Conservation (phyloP, 1,139 yeast genomes). For the Wickerhamomyces sp. region DNA sequence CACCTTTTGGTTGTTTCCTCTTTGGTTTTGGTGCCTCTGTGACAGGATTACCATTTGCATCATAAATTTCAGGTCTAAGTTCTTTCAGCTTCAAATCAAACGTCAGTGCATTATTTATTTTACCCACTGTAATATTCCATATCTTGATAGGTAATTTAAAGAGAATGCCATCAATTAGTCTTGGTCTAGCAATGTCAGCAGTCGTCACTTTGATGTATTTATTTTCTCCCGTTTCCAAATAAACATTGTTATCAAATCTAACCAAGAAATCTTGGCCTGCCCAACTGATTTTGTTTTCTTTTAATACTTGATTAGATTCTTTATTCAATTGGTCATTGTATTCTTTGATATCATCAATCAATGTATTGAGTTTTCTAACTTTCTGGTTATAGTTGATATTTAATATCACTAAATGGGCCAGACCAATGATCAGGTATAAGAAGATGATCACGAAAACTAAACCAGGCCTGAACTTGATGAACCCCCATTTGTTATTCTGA, state of each 20-base stretch:
- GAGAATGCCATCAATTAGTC: slow-evolving; percentile 53
- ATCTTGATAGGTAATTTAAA: slow-evolving; percentile 40
- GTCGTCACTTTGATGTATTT: slow-evolving; percentile 22
- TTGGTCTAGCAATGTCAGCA: slow-evolving; percentile 33
- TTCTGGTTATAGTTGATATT: slow-evolving; percentile 55
- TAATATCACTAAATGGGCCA: slow-evolving; percentile 57
- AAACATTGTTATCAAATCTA: slow-evolving; percentile 56
- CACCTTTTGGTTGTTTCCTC: slow-evolving; percentile 38
- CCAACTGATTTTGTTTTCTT: slow-evolving; percentile 37
- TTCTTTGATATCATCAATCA: slow-evolving; percentile 47
- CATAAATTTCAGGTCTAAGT: slow-evolving; percentile 1
- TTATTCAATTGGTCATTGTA: slow-evolving; percentile 23
- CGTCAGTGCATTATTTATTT: slow-evolving; percentile 12
- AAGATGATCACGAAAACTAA: slow-evolving; percentile 47
- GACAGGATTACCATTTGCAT: slow-evolving; percentile 3
- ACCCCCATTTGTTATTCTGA: slow-evolving; percentile 44
- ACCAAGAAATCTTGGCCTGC: slow-evolving; percentile 54
- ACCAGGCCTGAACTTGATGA: slow-evolving; percentile 53
- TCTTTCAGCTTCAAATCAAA: slow-evolving; percentile 9
- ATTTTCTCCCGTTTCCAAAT: slow-evolving; percentile 45
- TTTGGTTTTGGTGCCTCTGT: slow-evolving; percentile 23
- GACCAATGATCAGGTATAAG: slow-evolving; percentile 44
- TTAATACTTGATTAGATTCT: slow-evolving; percentile 24
- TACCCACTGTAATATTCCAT: slow-evolving; percentile 47
- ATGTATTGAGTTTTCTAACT: slow-evolving; percentile 47